Evolutionary conservation across 495 filamentous ascomycete species (phyloP), one percentile per base, ranked within the genome.

Genomic region (Baudoinia panamericana): DNA sequence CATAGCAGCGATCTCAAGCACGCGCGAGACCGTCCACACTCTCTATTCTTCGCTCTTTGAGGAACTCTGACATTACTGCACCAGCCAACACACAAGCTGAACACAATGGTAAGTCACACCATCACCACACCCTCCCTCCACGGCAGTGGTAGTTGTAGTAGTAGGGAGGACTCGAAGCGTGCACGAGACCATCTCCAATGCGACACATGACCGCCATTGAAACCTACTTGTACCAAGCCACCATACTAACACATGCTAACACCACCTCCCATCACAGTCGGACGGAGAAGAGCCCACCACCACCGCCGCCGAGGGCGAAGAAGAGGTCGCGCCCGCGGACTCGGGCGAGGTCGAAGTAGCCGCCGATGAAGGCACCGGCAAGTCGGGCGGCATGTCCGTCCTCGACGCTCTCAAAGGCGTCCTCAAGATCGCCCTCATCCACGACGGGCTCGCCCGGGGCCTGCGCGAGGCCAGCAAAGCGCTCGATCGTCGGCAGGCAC

Each of bases 371-470:
- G 66, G 73, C 54, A 66, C 72, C 56, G 64, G 69, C 59, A 81
- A 82, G 61, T 12, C 29, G n/a, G 86, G 87, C 56, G 82, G 93
- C 72, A 95, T 96, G 87, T 84, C 81, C 55, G 86, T 95, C 57
- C 81, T 94, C 52, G 90, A 96, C 53, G 92, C 90, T 45, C 82
- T 97, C 52, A 96, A 96, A 71, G 87, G 81, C 56, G 90, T 94
- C 50, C 76, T 97, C 49, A 94, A 93, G 73, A 78, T 95, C 61
- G 84, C 90, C 22, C 84, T 97, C 54, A 95, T 96, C 79, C 87
- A 97, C 78, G 92, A 97, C 63, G 90, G 90, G 62, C 86, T 97
- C 47, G 92, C 90, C 48, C 90, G 90, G 60, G 90, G 90, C 65
- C 82, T 97, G 44, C 85, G 92, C 52, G 90, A 97, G 69, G 92